Conservation (phyloP, 768 basidiomycete genomes). For the Suillus occidentalis region DNA sequence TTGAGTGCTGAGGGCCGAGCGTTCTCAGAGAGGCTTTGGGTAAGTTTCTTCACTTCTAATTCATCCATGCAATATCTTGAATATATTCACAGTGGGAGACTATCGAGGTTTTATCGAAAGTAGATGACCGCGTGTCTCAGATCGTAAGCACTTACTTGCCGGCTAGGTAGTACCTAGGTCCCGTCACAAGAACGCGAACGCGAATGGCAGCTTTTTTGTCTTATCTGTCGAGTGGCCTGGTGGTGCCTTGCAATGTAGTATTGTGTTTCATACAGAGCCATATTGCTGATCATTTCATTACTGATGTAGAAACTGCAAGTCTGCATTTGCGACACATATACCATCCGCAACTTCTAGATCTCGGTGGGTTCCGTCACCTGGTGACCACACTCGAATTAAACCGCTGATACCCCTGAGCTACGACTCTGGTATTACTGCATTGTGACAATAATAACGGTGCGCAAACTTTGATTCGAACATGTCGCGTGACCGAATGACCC, state of each 20-base stretch:
- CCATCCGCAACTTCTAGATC: neutral
- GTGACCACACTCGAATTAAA: neutral
- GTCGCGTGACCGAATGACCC: neutral
- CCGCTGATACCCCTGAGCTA: neutral
- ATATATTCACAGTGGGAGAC: conserved; percentile 22
- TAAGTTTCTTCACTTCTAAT: conserved; percentile 13
- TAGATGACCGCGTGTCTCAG: conserved; percentile 21
- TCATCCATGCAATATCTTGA: neutral
- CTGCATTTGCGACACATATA: neutral
- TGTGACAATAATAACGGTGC: neutral
- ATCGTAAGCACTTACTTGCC: conserved; percentile 10
- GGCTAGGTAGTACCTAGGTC: neutral
- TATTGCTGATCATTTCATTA: neutral
- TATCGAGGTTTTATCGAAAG: conserved; percentile 17
- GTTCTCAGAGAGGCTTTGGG: conserved; percentile 34
- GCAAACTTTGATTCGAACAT: neutral
- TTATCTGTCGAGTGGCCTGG: neutral
- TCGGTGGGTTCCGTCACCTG: neutral
- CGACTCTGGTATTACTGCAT: neutral
- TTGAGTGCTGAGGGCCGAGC: conserved; percentile 29
- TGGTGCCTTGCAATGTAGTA: neutral
- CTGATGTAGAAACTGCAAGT: neutral
- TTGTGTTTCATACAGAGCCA: neutral
- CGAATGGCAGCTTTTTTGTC: neutral
- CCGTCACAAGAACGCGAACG: neutral